Percentiles rank a stretch among this genome's conserved stretches.
These are phyloP conservation scores for Kazachstania bromeliacearum DNA, from an alignment of 805 yeast species.

Conservation along the genomic window DNA sequence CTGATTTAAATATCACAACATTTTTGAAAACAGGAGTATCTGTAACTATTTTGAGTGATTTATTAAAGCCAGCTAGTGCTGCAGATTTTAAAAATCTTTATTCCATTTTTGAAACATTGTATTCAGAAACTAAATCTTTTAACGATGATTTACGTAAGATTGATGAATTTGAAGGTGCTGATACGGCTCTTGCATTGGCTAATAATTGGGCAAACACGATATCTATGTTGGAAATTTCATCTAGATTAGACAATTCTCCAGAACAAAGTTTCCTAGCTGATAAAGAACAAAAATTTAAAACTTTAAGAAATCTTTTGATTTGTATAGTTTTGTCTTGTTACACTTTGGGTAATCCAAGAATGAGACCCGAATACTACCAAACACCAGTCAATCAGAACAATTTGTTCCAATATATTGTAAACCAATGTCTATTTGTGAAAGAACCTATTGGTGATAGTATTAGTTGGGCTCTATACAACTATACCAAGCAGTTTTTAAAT, in stretches of 20 bases:
- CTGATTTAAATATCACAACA: conserved; percentile 7
- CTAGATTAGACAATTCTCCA: conserved; percentile 38
- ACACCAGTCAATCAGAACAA: conserved; percentile 13
- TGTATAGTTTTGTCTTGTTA: conserved; percentile 18
- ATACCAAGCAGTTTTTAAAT: conserved; percentile 9
- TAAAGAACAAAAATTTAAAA: conserved; percentile 33
- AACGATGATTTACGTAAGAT: conserved; percentile 13
- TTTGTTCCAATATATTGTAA: conserved; percentile 25
- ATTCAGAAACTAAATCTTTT: conserved; percentile 16
- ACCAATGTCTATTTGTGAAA: conserved; percentile 13
- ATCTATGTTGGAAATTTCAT: conserved; percentile 48
- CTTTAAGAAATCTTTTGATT: conserved; percentile 26
- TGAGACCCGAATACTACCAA: not conserved
- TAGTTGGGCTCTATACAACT: conserved; percentile 12
- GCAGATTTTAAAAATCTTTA: conserved; percentile 11
- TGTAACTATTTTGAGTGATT: conserved; percentile 7
- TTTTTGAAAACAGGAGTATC: conserved; percentile 7
- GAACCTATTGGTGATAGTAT: conserved; percentile 13
- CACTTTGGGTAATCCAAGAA: conserved; percentile 17
- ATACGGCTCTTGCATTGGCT: conserved; percentile 14
- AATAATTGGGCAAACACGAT: conserved; percentile 32
- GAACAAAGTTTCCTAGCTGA: conserved; percentile 26
- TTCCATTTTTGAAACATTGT: conserved; percentile 13
- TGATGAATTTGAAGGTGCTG: conserved; percentile 11
- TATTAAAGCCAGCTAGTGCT: conserved; percentile 12